These are phyloP conservation scores for Penstemon eatonii DNA, from an alignment of 257 asterid genomes.

Conservation along the genomic window DNA sequence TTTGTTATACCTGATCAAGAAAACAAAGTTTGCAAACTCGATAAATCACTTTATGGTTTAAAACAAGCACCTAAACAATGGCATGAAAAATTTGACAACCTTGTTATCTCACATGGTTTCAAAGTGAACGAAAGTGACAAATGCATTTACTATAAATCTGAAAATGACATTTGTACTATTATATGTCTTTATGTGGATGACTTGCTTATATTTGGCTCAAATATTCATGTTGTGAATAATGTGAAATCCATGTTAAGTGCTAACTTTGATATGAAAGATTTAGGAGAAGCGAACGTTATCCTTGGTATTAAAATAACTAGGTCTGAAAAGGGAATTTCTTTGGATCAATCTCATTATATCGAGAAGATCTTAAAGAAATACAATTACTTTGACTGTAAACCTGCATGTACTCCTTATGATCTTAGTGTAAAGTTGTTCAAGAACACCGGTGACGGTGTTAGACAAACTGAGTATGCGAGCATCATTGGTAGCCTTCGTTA, in stretches of 20 bases:
- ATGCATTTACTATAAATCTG: too few relatives aligned
- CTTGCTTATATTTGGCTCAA: too few relatives aligned
- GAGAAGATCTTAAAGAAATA: neutral
- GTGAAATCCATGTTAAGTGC: too few relatives aligned
- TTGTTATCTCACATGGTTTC: too few relatives aligned
- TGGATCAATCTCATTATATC: neutral
- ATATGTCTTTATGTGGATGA: too few relatives aligned
- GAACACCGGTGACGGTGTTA: neutral
- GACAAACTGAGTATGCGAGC: neutral
- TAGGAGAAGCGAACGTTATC: neutral
- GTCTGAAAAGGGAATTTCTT: neutral
- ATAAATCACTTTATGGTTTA: too few relatives aligned
- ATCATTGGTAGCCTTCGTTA: neutral
- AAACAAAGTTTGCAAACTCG: too few relatives aligned
- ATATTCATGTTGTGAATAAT: too few relatives aligned
- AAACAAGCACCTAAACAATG: too few relatives aligned
- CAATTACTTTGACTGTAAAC: neutral
- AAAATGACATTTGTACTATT: neutral
- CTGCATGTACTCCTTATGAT: neutral
- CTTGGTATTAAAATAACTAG: neutral
- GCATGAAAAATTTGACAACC: too few relatives aligned
- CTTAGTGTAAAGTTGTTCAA: neutral
- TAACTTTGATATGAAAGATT: constrained; percentile 19
- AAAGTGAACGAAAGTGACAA: too few relatives aligned
- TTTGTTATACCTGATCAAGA: too few relatives aligned